Evolutionary conservation across 2,329 filamentous ascomycete species (phyloP), one percentile per base, ranked within the genome.

Genomic region (Cladobotryum protrusum): DNA sequence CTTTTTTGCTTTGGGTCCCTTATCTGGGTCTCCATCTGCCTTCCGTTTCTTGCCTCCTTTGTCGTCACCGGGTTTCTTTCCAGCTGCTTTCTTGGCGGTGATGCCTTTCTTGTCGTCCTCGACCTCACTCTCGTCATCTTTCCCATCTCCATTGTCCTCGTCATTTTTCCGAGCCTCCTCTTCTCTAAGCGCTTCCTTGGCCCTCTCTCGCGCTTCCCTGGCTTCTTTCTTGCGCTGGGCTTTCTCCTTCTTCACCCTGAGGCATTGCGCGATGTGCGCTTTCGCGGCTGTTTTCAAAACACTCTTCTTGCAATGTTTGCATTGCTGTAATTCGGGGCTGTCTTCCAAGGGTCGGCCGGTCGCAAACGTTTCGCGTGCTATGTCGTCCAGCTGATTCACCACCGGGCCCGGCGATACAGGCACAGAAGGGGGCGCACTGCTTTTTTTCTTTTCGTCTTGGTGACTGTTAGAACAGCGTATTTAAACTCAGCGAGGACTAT

Each of bases 231-330:
- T 89, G 47, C 83, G 79, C 61, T 86, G 83, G 1, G 85, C 85
- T 69, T 89, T 88, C 65, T 88, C 85, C 60, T 86, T 89, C 71
- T 95, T 96, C 49, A 90, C 81, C 58, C 85, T 86, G 50, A 96
- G 72, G 61, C 92, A 99, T 42, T 85, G 82, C 35, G 85, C 84
- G 53, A 96, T 89, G 63, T 99, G 92, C 15, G 81, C 80, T 52
- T 85, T 85, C 2, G 88, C 86, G 1, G 82, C 83, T 32, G 82
- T 82, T 60, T 85, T 87, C 13, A 93, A 75, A 12, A 96, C 81
- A 46, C 87, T 87, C 61, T 95, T 91, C 70, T 93, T 96, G 72
- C 92, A 99, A 66, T 95, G 89, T 66, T 93, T 96, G 77, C 92
- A 99, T 57, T 86, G 78, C 45, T 93, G 83, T 9, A 89, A 78